phyloP scores from a whole-genome alignment of 1,284 basidiomycete species.

The Ganoderma sp. region DNA sequence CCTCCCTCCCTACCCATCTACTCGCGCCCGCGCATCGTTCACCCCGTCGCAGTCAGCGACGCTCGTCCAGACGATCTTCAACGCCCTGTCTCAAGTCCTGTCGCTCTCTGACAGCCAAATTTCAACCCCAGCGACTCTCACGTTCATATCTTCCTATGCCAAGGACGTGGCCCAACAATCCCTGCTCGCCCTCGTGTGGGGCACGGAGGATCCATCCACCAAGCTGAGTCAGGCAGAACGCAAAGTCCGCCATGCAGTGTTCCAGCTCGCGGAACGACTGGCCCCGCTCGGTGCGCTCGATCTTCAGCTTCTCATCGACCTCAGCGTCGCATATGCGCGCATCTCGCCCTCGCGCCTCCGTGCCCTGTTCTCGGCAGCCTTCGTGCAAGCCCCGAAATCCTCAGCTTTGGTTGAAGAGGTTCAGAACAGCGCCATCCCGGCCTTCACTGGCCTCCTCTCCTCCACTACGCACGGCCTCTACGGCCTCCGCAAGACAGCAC shows the following conservation, averaged over 20 bases:
- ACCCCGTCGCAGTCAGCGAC: slow-evolving; percentile 58
- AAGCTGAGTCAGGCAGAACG: slow-evolving; percentile 47
- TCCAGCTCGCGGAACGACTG: slow-evolving; percentile 63
- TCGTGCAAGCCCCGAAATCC: slow-evolving; percentile 39
- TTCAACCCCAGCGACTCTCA: slow-evolving; percentile 49
- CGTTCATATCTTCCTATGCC: slow-evolving; percentile 63
- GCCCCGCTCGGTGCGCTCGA: slow-evolving; percentile 50
- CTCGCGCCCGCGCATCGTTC: slow-evolving; percentile 52
- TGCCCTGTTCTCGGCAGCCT: slow-evolving; percentile 49
- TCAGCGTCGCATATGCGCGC: slow-evolving; percentile 60
- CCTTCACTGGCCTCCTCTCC: slow-evolving; percentile 57
- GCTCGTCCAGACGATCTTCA: slow-evolving; percentile 54
- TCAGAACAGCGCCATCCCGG: slow-evolving; percentile 55
- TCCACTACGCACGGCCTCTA: slow-evolving; percentile 60
- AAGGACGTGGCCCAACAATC: slow-evolving; percentile 56
- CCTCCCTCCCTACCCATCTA: slow-evolving; percentile 60
- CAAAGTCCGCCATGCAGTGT: slow-evolving; percentile 54
- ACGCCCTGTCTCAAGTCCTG: slow-evolving; percentile 52
- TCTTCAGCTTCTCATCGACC: slow-evolving; percentile 61
- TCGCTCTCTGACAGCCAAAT: slow-evolving; percentile 53
- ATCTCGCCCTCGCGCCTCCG: slow-evolving; percentile 52
- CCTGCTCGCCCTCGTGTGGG: slow-evolving; percentile 66
- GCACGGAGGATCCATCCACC: slow-evolving; percentile 28
- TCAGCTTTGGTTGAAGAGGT: slow-evolving; percentile 42
- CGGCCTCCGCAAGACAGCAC: slow-evolving; percentile 63